Base-by-base conservation (phyloP, 2,329 filamentous ascomycete species). In the Colletotrichum cuscutae region DNA sequence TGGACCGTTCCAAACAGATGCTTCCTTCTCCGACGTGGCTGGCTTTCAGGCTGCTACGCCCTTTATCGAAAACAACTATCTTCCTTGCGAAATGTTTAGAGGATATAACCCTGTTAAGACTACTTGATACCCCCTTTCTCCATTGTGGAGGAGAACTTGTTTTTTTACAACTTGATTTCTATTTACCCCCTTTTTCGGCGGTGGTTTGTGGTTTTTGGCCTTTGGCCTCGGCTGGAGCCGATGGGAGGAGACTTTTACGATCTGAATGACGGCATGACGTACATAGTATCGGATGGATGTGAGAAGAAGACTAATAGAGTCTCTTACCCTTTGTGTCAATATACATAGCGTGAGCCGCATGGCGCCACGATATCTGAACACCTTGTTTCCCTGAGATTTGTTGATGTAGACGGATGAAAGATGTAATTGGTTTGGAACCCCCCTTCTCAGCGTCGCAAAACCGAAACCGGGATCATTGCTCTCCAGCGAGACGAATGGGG, bases 1-100 rank as follows among this genome's bases (percentile, higher is more conserved):
- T 3, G 79, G 78, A 6, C 80, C 80, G 0, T 78, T 81, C 42
- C 5, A 30, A 7, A 19, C 35, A 2, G 70, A 63, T 4, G 22
- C 56, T 4, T 28, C 26, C 1, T 74, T 75, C 12, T 19, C 60
- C n/a, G 65, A 65, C 46, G 75, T 70, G 32, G 60, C 54, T 3
- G 75, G 72, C 49, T 67, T 76, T 49, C 75, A 76, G 59, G 56
- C 68, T 5, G 62, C 68, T 9, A 75, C 73, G 42, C 63, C 76
- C 6, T 76, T 76, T 24, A 71, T 75, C 37, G 76, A 76, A 30
- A 73, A 74, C 60, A 76, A 76, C 62, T 76, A 74, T 52, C 68
- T 76, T 5, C 65, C 74, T 13, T 76, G 75, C 65, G 71, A 70
- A 30, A 71, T 52, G 54, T 74, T 74, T 66, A 74, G 64, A 71